Conservation (phyloP, 331 rosid species). For the Ulmus americana region DNA sequence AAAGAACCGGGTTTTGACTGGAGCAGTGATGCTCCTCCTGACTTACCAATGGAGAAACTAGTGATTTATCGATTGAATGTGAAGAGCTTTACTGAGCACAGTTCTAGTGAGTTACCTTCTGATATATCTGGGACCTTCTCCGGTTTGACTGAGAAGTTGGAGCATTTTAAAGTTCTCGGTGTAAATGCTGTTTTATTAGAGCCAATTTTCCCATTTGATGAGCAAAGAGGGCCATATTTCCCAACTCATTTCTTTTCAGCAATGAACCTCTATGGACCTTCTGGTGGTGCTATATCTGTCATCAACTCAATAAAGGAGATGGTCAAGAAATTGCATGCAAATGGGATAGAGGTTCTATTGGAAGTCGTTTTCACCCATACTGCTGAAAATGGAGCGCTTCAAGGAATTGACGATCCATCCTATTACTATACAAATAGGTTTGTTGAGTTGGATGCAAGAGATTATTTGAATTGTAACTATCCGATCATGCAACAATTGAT, state of each 20-base stretch:
- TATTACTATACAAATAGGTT: slow-evolving; percentile 43
- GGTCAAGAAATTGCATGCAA: slow-evolving; percentile 74
- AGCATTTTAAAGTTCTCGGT: slow-evolving; percentile 66
- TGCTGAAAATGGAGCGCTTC: slow-evolving; percentile 50
- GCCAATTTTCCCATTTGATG: slow-evolving; percentile 69
- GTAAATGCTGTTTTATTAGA: slow-evolving; percentile 74
- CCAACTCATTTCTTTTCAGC: slow-evolving; percentile 79
- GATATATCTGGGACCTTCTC: slow-evolving; percentile 70
- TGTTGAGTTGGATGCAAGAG: slow-evolving; percentile 28
- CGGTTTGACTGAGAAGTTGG: slow-evolving; percentile 67
- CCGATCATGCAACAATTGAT: slow-evolving; percentile 69
- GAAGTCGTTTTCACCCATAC: slow-evolving; percentile 88
- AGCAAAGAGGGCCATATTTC: slow-evolving; percentile 71
- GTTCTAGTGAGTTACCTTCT: slow-evolving; percentile 54
- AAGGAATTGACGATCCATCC: slow-evolving; percentile 60
- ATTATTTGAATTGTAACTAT: slow-evolving; percentile 63
- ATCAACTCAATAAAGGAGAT: slow-evolving; percentile 69
- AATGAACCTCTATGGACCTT: slow-evolving; percentile 50
- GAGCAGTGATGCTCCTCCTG: slow-evolving; percentile 44
- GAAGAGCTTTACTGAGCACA: slow-evolving; percentile 49
- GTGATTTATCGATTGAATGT: slow-evolving; percentile 67
- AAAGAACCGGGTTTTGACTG: slow-evolving; percentile 69
- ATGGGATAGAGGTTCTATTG: slow-evolving; percentile 74
- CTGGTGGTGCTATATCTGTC: slow-evolving; percentile 52
- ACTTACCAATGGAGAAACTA: slow-evolving; percentile 58